phyloP scores from a whole-genome alignment of 2,329 filamentous ascomycete genomes.

The Pseudodiploospora longispora region DNA sequence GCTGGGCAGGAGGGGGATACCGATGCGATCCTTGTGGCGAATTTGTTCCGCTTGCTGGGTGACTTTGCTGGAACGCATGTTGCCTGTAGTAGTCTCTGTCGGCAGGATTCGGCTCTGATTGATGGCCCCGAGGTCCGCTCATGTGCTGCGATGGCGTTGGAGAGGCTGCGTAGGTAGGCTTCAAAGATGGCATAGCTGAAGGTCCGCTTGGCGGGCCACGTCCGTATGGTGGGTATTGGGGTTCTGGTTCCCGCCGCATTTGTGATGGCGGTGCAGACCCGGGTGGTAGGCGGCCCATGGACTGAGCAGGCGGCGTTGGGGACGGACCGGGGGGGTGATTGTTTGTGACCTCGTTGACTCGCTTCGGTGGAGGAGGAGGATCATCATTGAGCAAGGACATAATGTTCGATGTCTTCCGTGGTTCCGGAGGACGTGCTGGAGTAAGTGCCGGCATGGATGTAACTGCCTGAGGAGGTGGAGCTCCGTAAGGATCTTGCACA shows the following conservation, averaged over 20 bases:
- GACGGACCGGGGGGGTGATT: conserved; percentile 31
- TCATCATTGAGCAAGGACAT: conserved; percentile 58
- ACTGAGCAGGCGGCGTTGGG: conserved; percentile 41
- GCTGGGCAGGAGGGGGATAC: conserved; percentile 34
- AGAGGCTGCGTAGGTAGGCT: conserved; percentile 43
- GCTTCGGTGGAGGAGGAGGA: conserved; percentile 41
- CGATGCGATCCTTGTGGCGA: conserved; percentile 41
- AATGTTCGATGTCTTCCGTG: conserved; percentile 54
- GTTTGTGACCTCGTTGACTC: conserved; percentile 39
- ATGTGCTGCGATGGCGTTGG: conserved; percentile 40
- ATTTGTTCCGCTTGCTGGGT: conserved; percentile 30
- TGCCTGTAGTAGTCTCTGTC: conserved; percentile 43
- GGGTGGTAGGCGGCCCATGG: conserved; percentile 34
- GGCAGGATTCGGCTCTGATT: conserved; percentile 23
- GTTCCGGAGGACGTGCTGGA: conserved; percentile 35
- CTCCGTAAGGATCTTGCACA: conserved; percentile 21
- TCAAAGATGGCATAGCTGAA: conserved; percentile 47
- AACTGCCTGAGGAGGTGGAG: conserved; percentile 18
- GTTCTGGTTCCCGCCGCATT: conserved; percentile 41
- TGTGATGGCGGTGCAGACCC: conserved; percentile 31
- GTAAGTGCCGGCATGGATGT: conserved; percentile 24
- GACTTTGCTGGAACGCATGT: conserved; percentile 27
- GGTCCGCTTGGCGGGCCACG: conserved; percentile 24
- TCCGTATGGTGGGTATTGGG: conserved; percentile 39
- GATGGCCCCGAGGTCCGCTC: conserved; percentile 33